These are phyloP conservation scores for Mycena vitilis DNA, from an alignment of 768 basidiomycete genomes.

Conservation along the genomic window DNA sequence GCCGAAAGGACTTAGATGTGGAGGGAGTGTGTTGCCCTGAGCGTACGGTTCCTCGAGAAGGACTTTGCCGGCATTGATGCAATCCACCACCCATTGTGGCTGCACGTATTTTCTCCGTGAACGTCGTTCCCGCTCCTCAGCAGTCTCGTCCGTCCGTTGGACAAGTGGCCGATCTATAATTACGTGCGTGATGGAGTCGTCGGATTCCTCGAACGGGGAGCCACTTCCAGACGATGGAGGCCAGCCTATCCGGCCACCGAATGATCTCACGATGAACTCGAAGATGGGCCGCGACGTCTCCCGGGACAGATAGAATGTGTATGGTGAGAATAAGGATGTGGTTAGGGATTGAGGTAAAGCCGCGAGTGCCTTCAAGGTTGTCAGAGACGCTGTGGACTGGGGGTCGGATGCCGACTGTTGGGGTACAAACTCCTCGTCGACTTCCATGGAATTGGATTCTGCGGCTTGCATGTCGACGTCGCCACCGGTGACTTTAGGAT, in stretches of 20 bases:
- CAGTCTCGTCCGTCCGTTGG: conserved; percentile 58
- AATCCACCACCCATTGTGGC: conserved; percentile 98
- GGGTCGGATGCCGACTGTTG: conserved; percentile 66
- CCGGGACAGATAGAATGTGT: conserved; percentile 93
- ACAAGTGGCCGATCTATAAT: conserved; percentile 89
- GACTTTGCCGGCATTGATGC: conserved; percentile 88
- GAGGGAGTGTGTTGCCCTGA: conserved; percentile 89
- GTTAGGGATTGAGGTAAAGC: conserved; percentile 67
- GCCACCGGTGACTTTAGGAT: conserved; percentile 42
- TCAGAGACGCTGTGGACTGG: conserved; percentile 60
- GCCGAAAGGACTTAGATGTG: conserved; percentile 96
- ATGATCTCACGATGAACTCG: conserved; percentile 93
- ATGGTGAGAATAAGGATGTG: conserved; percentile 82
- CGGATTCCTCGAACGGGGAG: conserved; percentile 81
- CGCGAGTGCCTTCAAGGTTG: conserved; percentile 76
- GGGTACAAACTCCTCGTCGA: conserved; percentile 76
- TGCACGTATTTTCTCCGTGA: conserved; percentile 88
- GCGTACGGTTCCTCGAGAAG: conserved; percentile 87
- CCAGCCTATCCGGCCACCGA: conserved; percentile 95
- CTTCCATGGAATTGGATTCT: conserved; percentile 48
- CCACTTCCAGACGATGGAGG: conserved; percentile 83
- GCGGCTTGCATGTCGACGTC: conserved; percentile 54
- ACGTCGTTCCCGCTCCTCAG: conserved; percentile 70
- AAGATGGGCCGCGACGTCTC: conserved; percentile 93
- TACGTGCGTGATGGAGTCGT: conserved; percentile 92